Evolutionary conservation across 2,329 filamentous ascomycete species (phyloP), one percentile per base, ranked within the genome.

Genomic region (Claviceps humidiphila): DNA sequence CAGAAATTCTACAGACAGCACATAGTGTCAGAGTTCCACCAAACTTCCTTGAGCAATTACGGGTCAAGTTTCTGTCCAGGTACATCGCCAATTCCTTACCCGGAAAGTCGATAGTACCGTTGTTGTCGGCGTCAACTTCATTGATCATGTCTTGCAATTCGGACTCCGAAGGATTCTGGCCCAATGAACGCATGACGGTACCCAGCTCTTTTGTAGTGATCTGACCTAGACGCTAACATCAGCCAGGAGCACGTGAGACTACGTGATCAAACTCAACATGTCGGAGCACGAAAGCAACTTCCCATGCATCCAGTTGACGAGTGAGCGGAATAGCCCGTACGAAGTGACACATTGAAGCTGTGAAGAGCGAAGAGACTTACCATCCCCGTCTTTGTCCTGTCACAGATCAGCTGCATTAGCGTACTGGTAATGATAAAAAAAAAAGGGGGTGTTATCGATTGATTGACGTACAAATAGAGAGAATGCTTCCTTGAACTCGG

Each of bases 401-500:
- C 56, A 24, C 41, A n/a, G 13, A 44, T 26, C n/a, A 37, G 37
- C 13, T 20, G 13, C 14, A 55, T 52, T 44, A 57, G 50, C 34
- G 50, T 9, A 24, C 11, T 22, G 26, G 16, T 20, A 20, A 14
- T 43, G 13, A 37, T 17, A 22, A 52, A 8, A 26, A 13, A n/a
- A 17, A 26, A 26, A 26, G 6, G 24, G 6, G 24, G 1, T 11
- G 5, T 30, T 44, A 26, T 26, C 24, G 24, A 26, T 7, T 26
- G 24, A 26, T 46, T 47, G 24, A 74, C 93, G 85, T 85, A 98
- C 93, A 74, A 98, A 98, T 61, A 98, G 88, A 71, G 93, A 98
- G 77, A 98, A 98, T 52, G 93, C 93, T 78, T 98, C 93, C 87
- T 97, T 98, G 81, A 97, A 98, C 78, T 98, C 93, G 70, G 93